phyloP scores from a whole-genome alignment of 139 green algal species.

The Coelastrella sp. region DNA sequence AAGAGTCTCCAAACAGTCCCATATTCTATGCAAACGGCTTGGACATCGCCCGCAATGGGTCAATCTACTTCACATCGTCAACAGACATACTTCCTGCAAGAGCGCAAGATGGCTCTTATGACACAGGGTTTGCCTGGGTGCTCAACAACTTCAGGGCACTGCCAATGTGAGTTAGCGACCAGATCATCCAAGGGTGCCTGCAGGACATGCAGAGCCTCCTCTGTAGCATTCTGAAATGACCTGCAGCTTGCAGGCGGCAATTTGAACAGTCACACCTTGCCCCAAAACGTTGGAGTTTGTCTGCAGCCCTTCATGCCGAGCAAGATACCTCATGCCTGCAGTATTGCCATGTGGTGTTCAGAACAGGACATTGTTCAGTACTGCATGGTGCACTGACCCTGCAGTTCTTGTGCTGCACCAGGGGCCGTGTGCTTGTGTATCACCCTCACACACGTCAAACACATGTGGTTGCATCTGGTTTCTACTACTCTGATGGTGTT shows the following conservation, averaged over 20 bases:
- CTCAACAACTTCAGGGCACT: conserved; percentile 33
- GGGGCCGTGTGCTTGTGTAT: conserved; percentile 61
- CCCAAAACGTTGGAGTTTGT: not conserved
- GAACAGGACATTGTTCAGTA: not conserved
- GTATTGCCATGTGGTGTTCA: too few relatives aligned
- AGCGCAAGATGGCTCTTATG: conserved; percentile 9
- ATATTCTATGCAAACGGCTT: conserved; percentile 51
- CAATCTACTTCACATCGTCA: conserved; percentile 72
- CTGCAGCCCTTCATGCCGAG: not conserved
- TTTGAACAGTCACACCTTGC: not conserved
- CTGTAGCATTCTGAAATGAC: not conserved
- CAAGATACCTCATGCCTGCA: not conserved
- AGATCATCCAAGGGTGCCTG: not conserved
- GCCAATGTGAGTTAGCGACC: conserved; percentile 15
- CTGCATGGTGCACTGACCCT: not conserved
- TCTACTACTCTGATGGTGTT: conserved; percentile 82
- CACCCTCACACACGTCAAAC: conserved; percentile 49
- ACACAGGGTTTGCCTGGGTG: conserved; percentile 35
- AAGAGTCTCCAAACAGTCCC: not conserved
- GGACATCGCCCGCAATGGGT: conserved; percentile 68
- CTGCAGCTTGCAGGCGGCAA: not conserved
- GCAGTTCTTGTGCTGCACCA: not conserved
- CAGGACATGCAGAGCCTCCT: not conserved
- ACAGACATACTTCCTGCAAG: conserved; percentile 13
- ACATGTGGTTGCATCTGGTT: conserved; percentile 50